Percentiles rank a stretch among this genome's conserved stretches.
Conservation (phyloP, 371 early-diverging fungal genomes). For the Rhizopus arrhizus region DNA sequence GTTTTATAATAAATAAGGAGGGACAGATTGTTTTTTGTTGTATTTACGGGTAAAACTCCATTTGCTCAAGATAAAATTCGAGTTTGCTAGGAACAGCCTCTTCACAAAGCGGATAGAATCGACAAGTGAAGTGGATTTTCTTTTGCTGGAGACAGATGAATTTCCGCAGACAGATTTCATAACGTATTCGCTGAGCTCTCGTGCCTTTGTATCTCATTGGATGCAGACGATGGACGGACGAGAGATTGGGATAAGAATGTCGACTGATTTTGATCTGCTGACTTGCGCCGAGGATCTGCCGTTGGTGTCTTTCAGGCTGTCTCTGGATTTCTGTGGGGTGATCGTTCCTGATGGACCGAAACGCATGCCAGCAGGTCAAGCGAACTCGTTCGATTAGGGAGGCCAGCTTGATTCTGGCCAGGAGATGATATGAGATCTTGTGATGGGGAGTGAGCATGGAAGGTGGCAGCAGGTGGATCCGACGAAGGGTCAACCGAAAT, state of each 20-base stretch:
- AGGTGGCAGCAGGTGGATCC: slow-evolving; percentile 29
- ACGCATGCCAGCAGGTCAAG: slow-evolving; percentile 30
- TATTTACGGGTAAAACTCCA: slow-evolving; percentile 39
- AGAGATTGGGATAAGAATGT: slow-evolving; percentile 32
- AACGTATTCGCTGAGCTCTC: slow-evolving; percentile 21
- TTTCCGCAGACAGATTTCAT: slow-evolving; percentile 33
- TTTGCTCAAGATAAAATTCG: slow-evolving; percentile 31
- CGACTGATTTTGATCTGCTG: slow-evolving; percentile 25
- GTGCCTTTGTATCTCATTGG: slow-evolving; percentile 36
- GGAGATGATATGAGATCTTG: slow-evolving; percentile 29
- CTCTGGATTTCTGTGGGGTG: neutral
- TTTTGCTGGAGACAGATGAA: slow-evolving; percentile 32
- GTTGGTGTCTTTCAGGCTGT: neutral
- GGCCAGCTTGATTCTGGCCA: slow-evolving; percentile 27
- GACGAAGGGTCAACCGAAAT: slow-evolving; percentile 26
- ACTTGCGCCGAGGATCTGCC: slow-evolving; percentile 15
- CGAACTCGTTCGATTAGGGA: slow-evolving; percentile 32
- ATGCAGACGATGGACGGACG: slow-evolving; percentile 18
- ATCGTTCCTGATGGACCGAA: neutral
- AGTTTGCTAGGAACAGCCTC: slow-evolving; percentile 12
- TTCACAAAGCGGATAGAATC: too few relatives aligned
- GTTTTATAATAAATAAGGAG: too few relatives aligned
- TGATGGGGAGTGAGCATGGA: slow-evolving; percentile 34
- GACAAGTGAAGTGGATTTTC: too few relatives aligned
- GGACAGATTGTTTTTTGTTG: too few relatives aligned